Conservation (phyloP, 768 basidiomycete species). For the Tubosaeta sp. region DNA sequence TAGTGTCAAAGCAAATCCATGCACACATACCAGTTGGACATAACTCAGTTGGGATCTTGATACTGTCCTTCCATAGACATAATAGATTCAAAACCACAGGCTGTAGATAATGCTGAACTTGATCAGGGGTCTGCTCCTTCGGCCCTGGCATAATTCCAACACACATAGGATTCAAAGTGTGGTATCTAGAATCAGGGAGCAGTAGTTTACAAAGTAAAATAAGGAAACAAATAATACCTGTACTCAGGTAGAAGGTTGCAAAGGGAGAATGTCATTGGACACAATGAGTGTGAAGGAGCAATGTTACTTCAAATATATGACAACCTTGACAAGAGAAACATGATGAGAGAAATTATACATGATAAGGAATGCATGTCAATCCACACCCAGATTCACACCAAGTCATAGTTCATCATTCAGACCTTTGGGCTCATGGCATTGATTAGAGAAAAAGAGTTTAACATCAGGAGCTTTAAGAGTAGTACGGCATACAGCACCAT, state of each 20-base stretch:
- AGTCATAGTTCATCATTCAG: not conserved
- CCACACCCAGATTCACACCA: not conserved
- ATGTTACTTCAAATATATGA: not conserved
- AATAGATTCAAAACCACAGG: not conserved
- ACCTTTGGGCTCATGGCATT: not conserved
- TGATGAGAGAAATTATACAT: not conserved
- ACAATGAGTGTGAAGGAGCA: not conserved
- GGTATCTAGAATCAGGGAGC: not conserved
- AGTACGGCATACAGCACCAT: not conserved
- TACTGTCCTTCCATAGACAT: not conserved
- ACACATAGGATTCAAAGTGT: not conserved
- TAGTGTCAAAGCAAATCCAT: too few species aligned
- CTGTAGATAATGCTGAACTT: not conserved
- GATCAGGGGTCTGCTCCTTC: not conserved
- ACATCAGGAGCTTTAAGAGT: not conserved
- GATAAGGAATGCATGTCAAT: not conserved
- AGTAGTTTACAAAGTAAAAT: too few species aligned
- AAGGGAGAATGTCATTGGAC: not conserved
- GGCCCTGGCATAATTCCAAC: not conserved
- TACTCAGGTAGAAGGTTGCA: not conserved
- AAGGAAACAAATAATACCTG: not conserved
- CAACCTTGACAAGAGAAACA: not conserved
- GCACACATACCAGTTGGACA: not conserved
- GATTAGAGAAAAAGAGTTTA: not conserved
- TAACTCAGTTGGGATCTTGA: not conserved